Percentiles rank a stretch among this genome's conserved stretches.
These are phyloP conservation scores for Moesziomyces parantarcticus DNA, from an alignment of 1,284 basidiomycete species.

Conservation along the genomic window DNA sequence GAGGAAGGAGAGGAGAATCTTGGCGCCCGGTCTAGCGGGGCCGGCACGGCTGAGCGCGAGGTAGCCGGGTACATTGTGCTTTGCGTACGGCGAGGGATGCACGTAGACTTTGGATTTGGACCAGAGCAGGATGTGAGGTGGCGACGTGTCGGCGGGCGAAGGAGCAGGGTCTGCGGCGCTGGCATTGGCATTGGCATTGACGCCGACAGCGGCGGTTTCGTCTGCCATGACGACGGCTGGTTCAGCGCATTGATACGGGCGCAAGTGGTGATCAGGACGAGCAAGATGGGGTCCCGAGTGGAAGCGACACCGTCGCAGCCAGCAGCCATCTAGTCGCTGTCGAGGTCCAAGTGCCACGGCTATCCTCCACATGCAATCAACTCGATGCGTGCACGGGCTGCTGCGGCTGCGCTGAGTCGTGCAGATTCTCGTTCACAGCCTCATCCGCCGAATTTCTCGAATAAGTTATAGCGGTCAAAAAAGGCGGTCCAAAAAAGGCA, in stretches of 20 bases:
- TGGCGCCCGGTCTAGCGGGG: constrained; percentile 20
- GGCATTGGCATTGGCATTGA: too few relatives aligned
- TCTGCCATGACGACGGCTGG: too few relatives aligned
- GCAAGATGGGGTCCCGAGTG: too few relatives aligned
- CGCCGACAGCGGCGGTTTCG: too few relatives aligned
- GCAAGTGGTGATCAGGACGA: too few relatives aligned
- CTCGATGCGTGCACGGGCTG: too few relatives aligned
- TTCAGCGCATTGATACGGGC: too few relatives aligned
- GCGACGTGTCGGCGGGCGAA: background rate
- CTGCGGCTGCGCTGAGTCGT: background rate
- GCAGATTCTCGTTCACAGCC: constrained; percentile 6
- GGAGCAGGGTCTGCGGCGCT: too few relatives aligned
- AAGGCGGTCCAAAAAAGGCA: too few relatives aligned
- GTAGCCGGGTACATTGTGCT: constrained; percentile 93
- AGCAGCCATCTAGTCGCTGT: constrained; percentile 1
- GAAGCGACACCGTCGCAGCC: too few relatives aligned
- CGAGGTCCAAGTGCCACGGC: background rate
- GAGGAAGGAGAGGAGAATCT: constrained; percentile 47
- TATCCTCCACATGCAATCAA: too few relatives aligned
- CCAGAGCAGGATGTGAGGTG: constrained; percentile 41
- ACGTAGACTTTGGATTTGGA: constrained; percentile 56
- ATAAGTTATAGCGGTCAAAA: background rate
- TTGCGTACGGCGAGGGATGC: constrained; percentile 88
- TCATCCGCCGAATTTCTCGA: background rate
- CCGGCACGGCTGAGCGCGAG: constrained; percentile 47